Conservation (phyloP, 129 eudicot genomes). For the Lactuca saligna region DNA sequence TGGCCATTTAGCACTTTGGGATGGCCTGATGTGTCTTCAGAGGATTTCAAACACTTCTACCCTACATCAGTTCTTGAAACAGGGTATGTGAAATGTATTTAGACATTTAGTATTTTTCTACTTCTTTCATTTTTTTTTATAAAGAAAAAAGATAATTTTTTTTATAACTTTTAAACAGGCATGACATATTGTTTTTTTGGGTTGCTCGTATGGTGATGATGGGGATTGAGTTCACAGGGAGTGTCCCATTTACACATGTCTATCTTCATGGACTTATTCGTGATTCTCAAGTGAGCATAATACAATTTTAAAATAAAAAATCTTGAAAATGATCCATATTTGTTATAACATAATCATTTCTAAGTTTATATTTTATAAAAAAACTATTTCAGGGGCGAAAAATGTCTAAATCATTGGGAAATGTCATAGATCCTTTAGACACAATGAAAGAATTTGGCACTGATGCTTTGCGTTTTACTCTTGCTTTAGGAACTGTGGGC, state of each 20-base stretch:
- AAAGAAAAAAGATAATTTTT: not conserved
- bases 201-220: conserved; percentile 99
- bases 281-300: conserved; percentile 78
- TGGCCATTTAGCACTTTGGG: conserved; percentile 99
- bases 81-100: conserved; percentile 46
- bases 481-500: conserved; percentile 96
- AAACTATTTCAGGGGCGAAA: conserved; percentile 73
- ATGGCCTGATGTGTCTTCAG: conserved; percentile 90
- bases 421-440: conserved; percentile 92
- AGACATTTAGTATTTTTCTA: not conserved
- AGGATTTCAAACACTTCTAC: conserved; percentile 76
- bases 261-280: conserved; percentile 96
- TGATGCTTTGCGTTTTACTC: conserved; percentile 90
- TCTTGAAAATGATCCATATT: not conserved
- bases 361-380: not conserved
- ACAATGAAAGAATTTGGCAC: conserved; percentile 88
- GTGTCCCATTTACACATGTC: conserved; percentile 77
- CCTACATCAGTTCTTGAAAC: conserved; percentile 98
- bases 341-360: not conserved
- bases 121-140: conserved; percentile 2
- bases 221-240: conserved; percentile 95
- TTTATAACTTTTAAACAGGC: conserved; percentile 60
- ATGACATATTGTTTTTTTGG: conserved; percentile 96
- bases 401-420: conserved; percentile 96
- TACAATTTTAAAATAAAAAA: not conserved